A percentile compares a stretch with the other conserved stretches of the same genome.
Evolutionary conservation across 202 grass and related monocot species (phyloP).

Genomic region (Setaria viridis): DNA sequence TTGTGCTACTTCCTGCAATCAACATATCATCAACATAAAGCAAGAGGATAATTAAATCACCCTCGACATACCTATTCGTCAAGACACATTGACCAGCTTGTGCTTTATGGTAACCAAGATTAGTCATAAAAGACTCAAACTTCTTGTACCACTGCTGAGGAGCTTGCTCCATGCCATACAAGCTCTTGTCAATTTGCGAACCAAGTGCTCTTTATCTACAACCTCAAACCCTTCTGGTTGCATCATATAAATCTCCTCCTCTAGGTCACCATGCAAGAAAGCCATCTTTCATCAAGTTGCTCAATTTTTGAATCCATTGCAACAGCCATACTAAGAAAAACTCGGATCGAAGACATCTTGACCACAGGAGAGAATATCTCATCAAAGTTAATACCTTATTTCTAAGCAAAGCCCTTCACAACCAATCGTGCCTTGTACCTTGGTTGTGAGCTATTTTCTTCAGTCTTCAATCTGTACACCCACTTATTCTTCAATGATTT

Average conservation of each 20-base stretch:
- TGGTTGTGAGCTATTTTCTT: background rate
- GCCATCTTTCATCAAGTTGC: background rate
- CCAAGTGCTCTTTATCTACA: background rate
- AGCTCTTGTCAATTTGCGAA: background rate
- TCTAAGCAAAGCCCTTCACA: background rate
- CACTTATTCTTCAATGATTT: constrained; percentile 36
- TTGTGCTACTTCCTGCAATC: no score
- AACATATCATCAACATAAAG: no score
- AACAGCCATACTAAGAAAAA: background rate
- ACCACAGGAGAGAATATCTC: background rate
- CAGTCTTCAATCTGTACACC: background rate
- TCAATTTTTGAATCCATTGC: background rate
- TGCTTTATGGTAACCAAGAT: no score
- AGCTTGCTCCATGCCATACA: background rate
- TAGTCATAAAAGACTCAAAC: no score
- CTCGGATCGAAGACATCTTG: background rate
- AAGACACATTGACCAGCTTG: no score
- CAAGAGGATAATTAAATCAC: no score
- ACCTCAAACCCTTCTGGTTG: background rate
- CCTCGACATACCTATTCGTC: no score
- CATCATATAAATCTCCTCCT: background rate
- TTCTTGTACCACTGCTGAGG: no score
- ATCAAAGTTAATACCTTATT: background rate
- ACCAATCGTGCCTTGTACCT: background rate
- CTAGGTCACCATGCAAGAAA: background rate